A percentile compares a stretch with the other conserved stretches of the same genome.
These are phyloP conservation scores for Pisolithus orientalis DNA, from an alignment of 768 basidiomycete species.

Conservation along the genomic window DNA sequence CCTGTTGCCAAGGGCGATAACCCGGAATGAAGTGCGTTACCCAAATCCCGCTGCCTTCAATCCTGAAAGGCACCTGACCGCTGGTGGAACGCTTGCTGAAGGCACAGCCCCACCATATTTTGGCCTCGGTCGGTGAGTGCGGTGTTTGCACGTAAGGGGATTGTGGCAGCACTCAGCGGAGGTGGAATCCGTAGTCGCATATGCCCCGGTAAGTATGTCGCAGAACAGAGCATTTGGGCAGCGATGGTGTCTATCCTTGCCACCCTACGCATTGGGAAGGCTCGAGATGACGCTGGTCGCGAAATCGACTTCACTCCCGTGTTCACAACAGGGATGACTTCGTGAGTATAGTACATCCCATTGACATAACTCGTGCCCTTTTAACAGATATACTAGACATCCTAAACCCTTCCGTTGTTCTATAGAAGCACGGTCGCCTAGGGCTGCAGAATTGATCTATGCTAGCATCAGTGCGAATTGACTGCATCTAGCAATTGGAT, in stretches of 20 bases:
- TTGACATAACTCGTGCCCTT: background rate
- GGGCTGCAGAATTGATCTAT: too few species aligned
- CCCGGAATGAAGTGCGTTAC: conserved; percentile 46
- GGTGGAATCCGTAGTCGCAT: background rate
- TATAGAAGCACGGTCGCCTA: background rate
- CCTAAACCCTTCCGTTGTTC: background rate
- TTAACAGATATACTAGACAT: background rate
- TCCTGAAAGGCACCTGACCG: conserved; percentile 47
- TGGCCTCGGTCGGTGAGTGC: conserved; percentile 21
- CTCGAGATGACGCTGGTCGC: conserved; percentile 15
- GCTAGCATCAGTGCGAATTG: too few species aligned
- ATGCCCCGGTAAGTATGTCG: conserved; percentile 17
- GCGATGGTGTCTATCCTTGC: conserved; percentile 13
- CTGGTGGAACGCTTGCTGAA: conserved; percentile 10
- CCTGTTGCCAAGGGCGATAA: conserved; percentile 31
- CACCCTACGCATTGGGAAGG: conserved; percentile 17
- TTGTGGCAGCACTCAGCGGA: background rate
- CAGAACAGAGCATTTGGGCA: conserved; percentile 14
- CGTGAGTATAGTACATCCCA: background rate
- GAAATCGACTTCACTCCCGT: conserved; percentile 16
- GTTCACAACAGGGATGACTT: conserved; percentile 2
- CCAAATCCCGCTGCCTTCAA: conserved; percentile 46
- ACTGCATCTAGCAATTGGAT: too few species aligned
- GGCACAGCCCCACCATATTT: conserved; percentile 6
- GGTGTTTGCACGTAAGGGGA: background rate